Percentiles rank a stretch among this genome's conserved stretches.
Conservation (phyloP, 495 filamentous ascomycete genomes). For the Pseudotulostoma volvatum region DNA sequence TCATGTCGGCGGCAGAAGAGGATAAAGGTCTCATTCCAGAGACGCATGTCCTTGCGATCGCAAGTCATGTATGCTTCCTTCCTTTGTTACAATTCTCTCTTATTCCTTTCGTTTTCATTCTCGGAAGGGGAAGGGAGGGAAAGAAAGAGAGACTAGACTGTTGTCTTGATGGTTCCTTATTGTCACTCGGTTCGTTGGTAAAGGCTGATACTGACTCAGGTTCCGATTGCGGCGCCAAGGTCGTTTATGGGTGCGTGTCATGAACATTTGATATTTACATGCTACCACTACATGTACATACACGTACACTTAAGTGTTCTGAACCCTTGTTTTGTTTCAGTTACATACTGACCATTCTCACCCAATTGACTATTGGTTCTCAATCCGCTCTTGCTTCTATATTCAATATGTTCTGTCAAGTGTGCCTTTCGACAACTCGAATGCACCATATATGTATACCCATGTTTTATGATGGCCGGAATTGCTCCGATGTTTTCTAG, state of each 20-base stretch:
- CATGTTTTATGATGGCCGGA: too few relatives aligned
- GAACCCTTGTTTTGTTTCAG: too few relatives aligned
- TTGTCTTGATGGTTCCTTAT: neutral
- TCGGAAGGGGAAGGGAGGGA: too few relatives aligned
- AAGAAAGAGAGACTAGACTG: too few relatives aligned
- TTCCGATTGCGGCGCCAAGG: constrained; percentile 27
- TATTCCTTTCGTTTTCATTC: constrained; percentile 1
- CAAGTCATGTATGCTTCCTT: constrained; percentile 75
- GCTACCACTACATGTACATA: neutral
- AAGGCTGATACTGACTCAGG: constrained; percentile 6
- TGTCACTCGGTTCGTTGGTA: neutral
- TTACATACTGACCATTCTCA: too few relatives aligned
- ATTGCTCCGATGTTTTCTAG: neutral
- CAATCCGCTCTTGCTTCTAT: constrained; percentile 5
- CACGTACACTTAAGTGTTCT: too few relatives aligned
- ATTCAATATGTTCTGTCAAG: constrained; percentile 5
- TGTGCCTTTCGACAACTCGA: constrained; percentile 1
- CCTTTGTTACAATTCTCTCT: constrained; percentile 2
- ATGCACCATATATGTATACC: too few relatives aligned
- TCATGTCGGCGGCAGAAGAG: neutral
- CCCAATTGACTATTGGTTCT: neutral
- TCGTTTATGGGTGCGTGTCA: constrained; percentile 56
- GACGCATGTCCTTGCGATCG: constrained; percentile 78
- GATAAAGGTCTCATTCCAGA: constrained; percentile 43
- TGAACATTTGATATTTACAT: neutral